A percentile compares a stretch with the other conserved stretches of the same genome.
phyloP scores from a whole-genome alignment of 208 protist species.

The Leishmania gerbilli region DNA sequence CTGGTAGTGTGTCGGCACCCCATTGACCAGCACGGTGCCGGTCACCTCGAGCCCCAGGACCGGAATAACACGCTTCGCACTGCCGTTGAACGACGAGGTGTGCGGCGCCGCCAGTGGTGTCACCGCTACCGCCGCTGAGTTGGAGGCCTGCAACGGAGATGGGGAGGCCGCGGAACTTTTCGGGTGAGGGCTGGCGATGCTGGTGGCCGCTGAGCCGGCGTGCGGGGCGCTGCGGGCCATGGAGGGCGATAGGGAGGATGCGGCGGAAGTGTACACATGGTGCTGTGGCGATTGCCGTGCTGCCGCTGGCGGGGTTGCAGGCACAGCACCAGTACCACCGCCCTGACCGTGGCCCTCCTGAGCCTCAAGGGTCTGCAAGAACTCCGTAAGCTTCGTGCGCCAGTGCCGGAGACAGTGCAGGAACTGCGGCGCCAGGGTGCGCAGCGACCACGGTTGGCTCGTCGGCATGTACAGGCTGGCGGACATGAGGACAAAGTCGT shows the following conservation, averaged over 20 bases:
- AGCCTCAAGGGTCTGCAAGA: slow-evolving; percentile 31
- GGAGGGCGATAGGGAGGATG: background rate
- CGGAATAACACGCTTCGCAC: slow-evolving; percentile 15
- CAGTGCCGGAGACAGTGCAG: slow-evolving; percentile 69
- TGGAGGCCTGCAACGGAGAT: background rate
- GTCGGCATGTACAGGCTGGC: slow-evolving; percentile 75
- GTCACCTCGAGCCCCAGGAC: slow-evolving; percentile 69
- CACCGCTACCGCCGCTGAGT: background rate
- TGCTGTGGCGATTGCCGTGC: background rate
- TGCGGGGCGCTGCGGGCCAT: slow-evolving; percentile 1
- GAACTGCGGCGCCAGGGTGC: slow-evolving; percentile 61
- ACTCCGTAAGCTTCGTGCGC: slow-evolving; percentile 48
- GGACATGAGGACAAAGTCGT: slow-evolving; percentile 70
- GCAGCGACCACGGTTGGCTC: slow-evolving; percentile 67
- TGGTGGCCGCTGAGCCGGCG: background rate
- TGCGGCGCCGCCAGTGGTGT: background rate
- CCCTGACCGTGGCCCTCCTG: background rate
- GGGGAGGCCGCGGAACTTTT: background rate
- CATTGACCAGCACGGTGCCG: slow-evolving; percentile 54
- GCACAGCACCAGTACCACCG: background rate
- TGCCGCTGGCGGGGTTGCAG: background rate
- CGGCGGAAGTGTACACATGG: background rate
- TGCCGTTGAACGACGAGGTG: background rate
- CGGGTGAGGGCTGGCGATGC: background rate
- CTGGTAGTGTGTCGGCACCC: slow-evolving; percentile 51